phyloP scores from a whole-genome alignment of 2,329 filamentous ascomycete genomes.

The Alternaria brassicae region DNA sequence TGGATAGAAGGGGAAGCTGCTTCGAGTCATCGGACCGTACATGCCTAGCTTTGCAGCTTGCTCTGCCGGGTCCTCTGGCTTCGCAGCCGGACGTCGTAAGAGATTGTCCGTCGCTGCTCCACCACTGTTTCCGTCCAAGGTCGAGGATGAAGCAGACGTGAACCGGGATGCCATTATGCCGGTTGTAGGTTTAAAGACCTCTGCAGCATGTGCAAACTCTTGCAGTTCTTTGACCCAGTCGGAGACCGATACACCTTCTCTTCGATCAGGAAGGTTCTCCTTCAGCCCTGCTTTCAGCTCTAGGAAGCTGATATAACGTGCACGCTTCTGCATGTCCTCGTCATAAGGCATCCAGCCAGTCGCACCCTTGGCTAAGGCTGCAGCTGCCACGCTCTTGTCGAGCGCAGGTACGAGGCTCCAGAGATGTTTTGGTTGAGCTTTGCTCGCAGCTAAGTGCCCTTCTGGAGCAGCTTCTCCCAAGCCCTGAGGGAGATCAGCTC shows the following conservation, averaged over 20 bases:
- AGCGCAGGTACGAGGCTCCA: constrained; percentile 56
- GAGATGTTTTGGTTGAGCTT: constrained; percentile 64
- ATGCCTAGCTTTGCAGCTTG: constrained; percentile 89
- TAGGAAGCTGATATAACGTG: constrained; percentile 82
- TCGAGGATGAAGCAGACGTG: constrained; percentile 63
- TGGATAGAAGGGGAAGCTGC: constrained; percentile 75
- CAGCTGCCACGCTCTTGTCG: constrained; percentile 53
- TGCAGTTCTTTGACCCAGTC: constrained; percentile 82
- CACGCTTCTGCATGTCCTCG: constrained; percentile 79
- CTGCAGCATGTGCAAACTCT: constrained; percentile 76
- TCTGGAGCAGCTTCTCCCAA: constrained; percentile 74
- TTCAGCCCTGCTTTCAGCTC: constrained; percentile 72
- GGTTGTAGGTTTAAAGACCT: constrained; percentile 89
- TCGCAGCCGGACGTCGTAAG: constrained; percentile 60
- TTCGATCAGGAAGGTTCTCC: constrained; percentile 64
- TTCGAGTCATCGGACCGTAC: constrained; percentile 88
- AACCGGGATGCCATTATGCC: constrained; percentile 94
- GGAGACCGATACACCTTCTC: constrained; percentile 62
- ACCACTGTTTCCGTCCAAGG: constrained; percentile 27
- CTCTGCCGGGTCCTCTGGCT: constrained; percentile 77
- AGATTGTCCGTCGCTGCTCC: constrained; percentile 40
- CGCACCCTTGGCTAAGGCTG: constrained; percentile 57
- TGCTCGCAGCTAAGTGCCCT: constrained; percentile 68
- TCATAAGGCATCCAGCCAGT: constrained; percentile 81
- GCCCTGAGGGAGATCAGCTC: constrained; percentile 76